These are phyloP conservation scores for Aspergillus avenaceus DNA, from an alignment of 495 filamentous ascomycete species.

Conservation along the genomic window DNA sequence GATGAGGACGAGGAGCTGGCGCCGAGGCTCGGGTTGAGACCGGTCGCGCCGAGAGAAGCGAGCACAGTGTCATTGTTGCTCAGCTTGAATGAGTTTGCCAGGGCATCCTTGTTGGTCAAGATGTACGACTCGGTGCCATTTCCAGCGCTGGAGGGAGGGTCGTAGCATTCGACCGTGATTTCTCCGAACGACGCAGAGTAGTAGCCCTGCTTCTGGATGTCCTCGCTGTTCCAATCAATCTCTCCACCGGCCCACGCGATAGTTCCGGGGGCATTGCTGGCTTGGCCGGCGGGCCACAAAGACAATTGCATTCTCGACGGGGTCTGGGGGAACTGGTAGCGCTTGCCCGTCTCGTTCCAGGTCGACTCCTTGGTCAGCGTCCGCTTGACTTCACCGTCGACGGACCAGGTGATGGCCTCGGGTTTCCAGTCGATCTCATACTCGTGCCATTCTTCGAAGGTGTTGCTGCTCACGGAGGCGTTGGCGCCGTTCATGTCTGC, in stretches of 20 bases:
- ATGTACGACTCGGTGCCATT: constrained; percentile 66
- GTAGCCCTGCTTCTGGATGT: constrained; percentile 81
- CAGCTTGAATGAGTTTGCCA: constrained; percentile 72
- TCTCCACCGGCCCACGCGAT: constrained; percentile 87
- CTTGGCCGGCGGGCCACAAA: constrained; percentile 87
- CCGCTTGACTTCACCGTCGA: constrained; percentile 75
- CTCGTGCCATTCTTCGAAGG: constrained; percentile 76
- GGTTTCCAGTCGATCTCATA: constrained; percentile 94
- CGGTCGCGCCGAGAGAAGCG: constrained; percentile 72
- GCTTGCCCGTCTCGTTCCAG: constrained; percentile 77
- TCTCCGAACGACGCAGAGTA: constrained; percentile 81
- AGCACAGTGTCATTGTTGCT: constrained; percentile 74
- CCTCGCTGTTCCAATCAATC: constrained; percentile 79
- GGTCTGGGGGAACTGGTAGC: constrained; percentile 87
- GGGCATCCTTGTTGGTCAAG: constrained; percentile 60
- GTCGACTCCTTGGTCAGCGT: constrained; percentile 70
- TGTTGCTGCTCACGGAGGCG: constrained; percentile 61
- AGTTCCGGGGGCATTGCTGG: constrained; percentile 77
- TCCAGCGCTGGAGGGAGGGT: constrained; percentile 61
- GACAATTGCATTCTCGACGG: constrained; percentile 92
- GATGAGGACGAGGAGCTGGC: constrained; percentile 23
- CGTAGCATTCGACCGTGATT: constrained; percentile 79
- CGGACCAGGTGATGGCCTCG: constrained; percentile 75
- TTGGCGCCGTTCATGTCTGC: constrained; percentile 74
- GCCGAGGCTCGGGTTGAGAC: constrained; percentile 59